These are phyloP conservation scores for Hypoxylon intermedium DNA, from an alignment of 495 filamentous ascomycete species.

Conservation along the genomic window DNA sequence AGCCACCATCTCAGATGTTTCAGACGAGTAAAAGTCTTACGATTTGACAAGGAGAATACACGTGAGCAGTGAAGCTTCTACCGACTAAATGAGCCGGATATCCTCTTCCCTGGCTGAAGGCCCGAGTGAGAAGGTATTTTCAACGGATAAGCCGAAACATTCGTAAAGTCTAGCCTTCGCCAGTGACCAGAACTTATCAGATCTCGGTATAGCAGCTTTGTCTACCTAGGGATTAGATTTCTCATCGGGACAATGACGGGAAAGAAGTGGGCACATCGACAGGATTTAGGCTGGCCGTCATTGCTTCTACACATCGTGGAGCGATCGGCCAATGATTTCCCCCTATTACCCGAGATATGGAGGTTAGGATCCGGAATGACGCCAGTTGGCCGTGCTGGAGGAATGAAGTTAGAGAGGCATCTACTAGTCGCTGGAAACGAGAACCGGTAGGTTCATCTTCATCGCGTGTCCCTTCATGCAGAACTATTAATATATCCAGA, in stretches of 20 bases:
- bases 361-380: slow-evolving; percentile 29
- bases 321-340: slow-evolving; percentile 26
- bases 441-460: slow-evolving; percentile 11
- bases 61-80: slow-evolving; percentile 20
- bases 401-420: slow-evolving; percentile 9
- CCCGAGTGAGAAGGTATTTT: slow-evolving; percentile 3
- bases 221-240: not conserved
- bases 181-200: no score
- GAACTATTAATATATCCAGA: slow-evolving; percentile 29
- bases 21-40: slow-evolving; percentile 20
- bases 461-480: slow-evolving; percentile 27
- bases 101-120: not conserved
- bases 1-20: slow-evolving; percentile 43
- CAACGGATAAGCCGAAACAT: slow-evolving; percentile 1
- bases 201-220: no score
- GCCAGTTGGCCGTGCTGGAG: slow-evolving; percentile 9
- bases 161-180: not conserved
- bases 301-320: slow-evolving; percentile 11
- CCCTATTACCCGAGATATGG: slow-evolving; percentile 32
- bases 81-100: slow-evolving; percentile 1
- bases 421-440: slow-evolving; percentile 9
- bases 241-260: not conserved
- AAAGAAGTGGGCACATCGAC: not conserved
- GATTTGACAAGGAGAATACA: slow-evolving; percentile 12
- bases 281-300: slow-evolving; percentile 10